Evolutionary conservation across 768 basidiomycete species (phyloP).

Genomic region (Naganishia vaughanmartiniae): DNA sequence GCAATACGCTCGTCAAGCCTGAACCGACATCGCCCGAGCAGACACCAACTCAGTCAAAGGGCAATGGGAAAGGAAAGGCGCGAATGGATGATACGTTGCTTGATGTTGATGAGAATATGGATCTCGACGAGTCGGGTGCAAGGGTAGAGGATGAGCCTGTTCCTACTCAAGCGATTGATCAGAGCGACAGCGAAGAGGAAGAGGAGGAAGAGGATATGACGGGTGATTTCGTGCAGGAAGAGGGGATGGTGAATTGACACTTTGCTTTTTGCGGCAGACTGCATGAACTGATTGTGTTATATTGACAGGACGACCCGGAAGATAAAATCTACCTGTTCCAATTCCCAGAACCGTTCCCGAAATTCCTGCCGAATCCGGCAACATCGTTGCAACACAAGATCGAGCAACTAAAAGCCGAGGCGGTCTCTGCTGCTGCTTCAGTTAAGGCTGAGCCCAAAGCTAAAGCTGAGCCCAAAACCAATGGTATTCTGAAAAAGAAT

Average conservation of each 20-base stretch:
- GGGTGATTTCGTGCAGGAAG: conserved; percentile 41
- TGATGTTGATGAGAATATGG: conserved; percentile 38
- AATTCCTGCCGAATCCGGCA: conserved; percentile 58
- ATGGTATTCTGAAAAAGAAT: conserved; percentile 54
- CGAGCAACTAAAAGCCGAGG: conserved; percentile 45
- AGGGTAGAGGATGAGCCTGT: conserved; percentile 36
- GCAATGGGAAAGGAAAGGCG: conserved; percentile 30
- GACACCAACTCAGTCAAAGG: not conserved
- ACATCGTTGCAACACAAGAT: conserved; percentile 47
- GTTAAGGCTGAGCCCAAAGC: conserved; percentile 40
- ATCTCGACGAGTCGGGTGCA: conserved; percentile 16
- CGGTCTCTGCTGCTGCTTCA: conserved; percentile 30
- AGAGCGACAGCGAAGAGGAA: conserved; percentile 49
- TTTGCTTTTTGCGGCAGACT: not conserved
- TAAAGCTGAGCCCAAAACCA: conserved; percentile 43
- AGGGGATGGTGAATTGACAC: conserved; percentile 25
- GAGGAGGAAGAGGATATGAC: conserved; percentile 45
- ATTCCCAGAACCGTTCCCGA: conserved; percentile 81
- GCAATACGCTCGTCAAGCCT: conserved; percentile 42
- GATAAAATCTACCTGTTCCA: conserved; percentile 76
- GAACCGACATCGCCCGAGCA: conserved; percentile 21
- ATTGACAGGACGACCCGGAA: conserved; percentile 41
- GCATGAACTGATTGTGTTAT: too few species aligned
- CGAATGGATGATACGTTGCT: conserved; percentile 46
- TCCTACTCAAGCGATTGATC: conserved; percentile 46